Conservation (phyloP, 208 protist species). For the Trypanosoma mega region DNA sequence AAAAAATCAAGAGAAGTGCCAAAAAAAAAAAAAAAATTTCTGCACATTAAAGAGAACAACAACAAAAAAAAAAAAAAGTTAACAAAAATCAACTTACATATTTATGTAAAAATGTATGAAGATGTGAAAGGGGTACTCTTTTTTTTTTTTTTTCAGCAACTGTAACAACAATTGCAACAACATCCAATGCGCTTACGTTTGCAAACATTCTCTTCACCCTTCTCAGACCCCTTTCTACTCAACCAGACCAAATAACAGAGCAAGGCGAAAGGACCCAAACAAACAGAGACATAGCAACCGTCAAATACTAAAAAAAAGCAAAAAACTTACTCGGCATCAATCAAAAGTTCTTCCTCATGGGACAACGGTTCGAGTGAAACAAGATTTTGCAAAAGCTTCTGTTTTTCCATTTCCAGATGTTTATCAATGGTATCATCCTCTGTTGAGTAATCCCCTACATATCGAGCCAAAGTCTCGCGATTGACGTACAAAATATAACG, state of each 20-base stretch:
- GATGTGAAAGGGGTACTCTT: not conserved
- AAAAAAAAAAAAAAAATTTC: too few species aligned
- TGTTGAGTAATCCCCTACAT: constrained; percentile 34
- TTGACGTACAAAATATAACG: constrained; percentile 40
- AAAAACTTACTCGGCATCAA: constrained; percentile 13
- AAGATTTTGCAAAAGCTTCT: constrained; percentile 29
- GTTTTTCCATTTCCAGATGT: constrained; percentile 23
- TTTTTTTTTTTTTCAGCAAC: not conserved
- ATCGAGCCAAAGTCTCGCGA: constrained; percentile 30
- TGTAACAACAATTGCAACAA: not conserved
- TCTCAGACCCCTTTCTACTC: too few species aligned
- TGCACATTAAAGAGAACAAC: too few species aligned
- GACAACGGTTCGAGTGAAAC: constrained; percentile 24
- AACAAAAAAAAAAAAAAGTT: too few species aligned
- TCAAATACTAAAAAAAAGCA: too few species aligned
- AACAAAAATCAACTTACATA: too few species aligned
- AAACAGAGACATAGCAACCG: too few species aligned
- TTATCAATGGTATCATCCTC: constrained; percentile 20
- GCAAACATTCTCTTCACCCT: too few species aligned
- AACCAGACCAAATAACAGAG: too few species aligned
- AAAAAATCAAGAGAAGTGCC: constrained; percentile 12
- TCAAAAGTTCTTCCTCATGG: constrained; percentile 30
- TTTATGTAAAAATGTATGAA: constrained; percentile 8
- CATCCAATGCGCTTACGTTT: not conserved
- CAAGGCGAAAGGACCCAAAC: too few species aligned